Base-by-base conservation (phyloP, 2,329 filamentous ascomycete species). In the Ophiostoma quercus region DNA sequence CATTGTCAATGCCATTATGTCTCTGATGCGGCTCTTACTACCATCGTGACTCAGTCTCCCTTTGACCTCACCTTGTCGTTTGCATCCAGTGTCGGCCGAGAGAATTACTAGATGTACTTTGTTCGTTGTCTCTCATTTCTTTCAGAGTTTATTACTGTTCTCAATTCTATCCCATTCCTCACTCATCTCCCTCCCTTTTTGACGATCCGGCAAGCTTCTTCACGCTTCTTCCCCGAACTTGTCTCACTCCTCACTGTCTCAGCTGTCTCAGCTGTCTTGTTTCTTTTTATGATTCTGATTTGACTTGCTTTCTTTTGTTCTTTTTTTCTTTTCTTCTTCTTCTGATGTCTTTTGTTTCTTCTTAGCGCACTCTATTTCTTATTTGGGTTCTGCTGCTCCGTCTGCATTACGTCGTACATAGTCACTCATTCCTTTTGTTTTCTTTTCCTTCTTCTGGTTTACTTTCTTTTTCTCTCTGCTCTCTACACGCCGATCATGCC, bases 371-470 rank as follows among this genome's bases (percentile, higher is more conserved):
- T 32, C 54, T 14, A 60, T 32, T 62, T 62, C 57, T 62, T 32
- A 32, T 62, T 62, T 62, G 25, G 57, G 57, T 34, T 34, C 57
- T 37, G 9, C 12, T 63, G 8, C 32, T 37, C 32, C 32, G 51
- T 57, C 51, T 57, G 51, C 51, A 57, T 57, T 57, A 57, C 51
- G 51, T 57, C 51, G 51, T 25, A 57, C 51, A 57, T 25, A 25
- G 22, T 57, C 51, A 57, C 29, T 29, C 5, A 25, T 68, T 16
- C 37, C 8, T 9, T 6, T 65, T 5, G 16, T 22, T 37, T 37
- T 19, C 37, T 43, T n/a, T 63, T 32, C n/a, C 5, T 37, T 34
- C n/a, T 37, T n/a, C n/a, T n/a, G n/a, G n/a, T n/a, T n/a, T n/a
- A n/a, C 22, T 16, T 68, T 9, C 37, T 9, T 4, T 9, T 47